Conservation (phyloP, 2,329 filamentous ascomycete species). For the Stemphylium vesicarium region DNA sequence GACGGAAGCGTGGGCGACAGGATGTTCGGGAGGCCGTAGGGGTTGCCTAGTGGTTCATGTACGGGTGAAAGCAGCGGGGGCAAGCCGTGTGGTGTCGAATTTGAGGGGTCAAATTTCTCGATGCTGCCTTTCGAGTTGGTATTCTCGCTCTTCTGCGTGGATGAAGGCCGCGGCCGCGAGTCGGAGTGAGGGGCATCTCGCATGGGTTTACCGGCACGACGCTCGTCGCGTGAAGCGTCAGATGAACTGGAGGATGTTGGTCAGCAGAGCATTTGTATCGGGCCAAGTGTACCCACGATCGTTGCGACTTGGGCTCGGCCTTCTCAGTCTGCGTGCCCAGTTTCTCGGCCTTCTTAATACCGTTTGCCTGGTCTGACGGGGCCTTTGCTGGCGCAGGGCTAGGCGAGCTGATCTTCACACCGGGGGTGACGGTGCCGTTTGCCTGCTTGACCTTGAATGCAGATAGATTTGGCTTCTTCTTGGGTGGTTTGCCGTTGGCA, state of each 20-base stretch:
- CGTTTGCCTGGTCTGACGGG: slow-evolving; percentile 30
- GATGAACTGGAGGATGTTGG: slow-evolving; percentile 21
- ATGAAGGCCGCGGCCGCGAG: slow-evolving; percentile 20
- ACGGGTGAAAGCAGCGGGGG: slow-evolving; percentile 49
- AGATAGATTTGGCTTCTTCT: slow-evolving; percentile 68
- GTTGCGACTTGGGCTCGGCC: slow-evolving; percentile 20
- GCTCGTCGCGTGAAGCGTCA: slow-evolving; percentile 21
- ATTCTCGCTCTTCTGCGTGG: slow-evolving; percentile 48
- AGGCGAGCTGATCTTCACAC: slow-evolving; percentile 41
- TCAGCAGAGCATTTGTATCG: slow-evolving; percentile 18
- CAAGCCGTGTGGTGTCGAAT: slow-evolving; percentile 46
- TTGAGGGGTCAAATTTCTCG: slow-evolving; percentile 37
- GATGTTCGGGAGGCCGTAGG: slow-evolving; percentile 56
- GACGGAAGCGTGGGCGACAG: slow-evolving; percentile 65
- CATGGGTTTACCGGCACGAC: slow-evolving; percentile 23
- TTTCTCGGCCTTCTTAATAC: slow-evolving; percentile 32
- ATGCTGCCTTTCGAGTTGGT: slow-evolving; percentile 41
- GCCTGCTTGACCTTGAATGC: slow-evolving; percentile 66
- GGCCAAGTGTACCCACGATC: slow-evolving; percentile 23
- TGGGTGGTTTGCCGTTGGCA: slow-evolving; percentile 51
- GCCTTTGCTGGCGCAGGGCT: slow-evolving; percentile 33
- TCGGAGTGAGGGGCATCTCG: slow-evolving; percentile 17
- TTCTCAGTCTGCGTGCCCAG: slow-evolving; percentile 22
- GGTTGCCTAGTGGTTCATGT: slow-evolving; percentile 50
- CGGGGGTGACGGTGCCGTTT: slow-evolving; percentile 38